Base-by-base conservation (phyloP, 2,329 filamentous ascomycete genomes). In the Sclerotinia spermophila region DNA sequence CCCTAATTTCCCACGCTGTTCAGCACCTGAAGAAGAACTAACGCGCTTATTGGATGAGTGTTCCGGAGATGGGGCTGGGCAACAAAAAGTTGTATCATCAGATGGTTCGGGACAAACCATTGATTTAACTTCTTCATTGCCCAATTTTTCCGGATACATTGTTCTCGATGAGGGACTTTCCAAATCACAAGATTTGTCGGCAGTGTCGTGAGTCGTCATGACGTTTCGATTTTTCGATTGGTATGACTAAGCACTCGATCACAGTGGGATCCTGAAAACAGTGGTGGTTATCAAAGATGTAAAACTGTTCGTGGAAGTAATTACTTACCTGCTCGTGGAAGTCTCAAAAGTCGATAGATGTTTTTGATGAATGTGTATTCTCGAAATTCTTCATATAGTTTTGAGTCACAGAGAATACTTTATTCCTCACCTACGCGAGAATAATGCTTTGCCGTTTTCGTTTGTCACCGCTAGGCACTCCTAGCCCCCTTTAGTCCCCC, bases 31-130 rank as follows among this genome's bases (percentile, higher is more conserved):
- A 51, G n/a, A 27, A 8, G 17, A 11, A 27, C n/a, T 17, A 3
- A 15, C 48, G 27, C 11, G 7, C 24, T n/a, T 17, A 27, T 27
- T n/a, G 17, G 13, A 17, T 17, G n/a, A 15, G 13, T 17, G 13
- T 51, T 51, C 13, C 27, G n/a, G 48, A 51, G 13, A 17, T 27
- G 0, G n/a, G 48, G n/a, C 13, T 51, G 13, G 48, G 27, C 2
- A 2, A 51, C 0, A 15, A 27, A 0, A 13, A 27, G n/a, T 11
- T 48, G 2, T 10, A 48, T 10, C 45, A 3, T 21, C 5, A 0
- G 45, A 48, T 13, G 8, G 13, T 24, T 48, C 3, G 21, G 4
- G 8, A 21, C 8, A 24, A 21, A 11, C 11, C 4, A 11, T 5
- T 4, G 2, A 24, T 5, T 48, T 17, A 4, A 17, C 13, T 42